phyloP scores from a whole-genome alignment of 2,329 filamentous ascomycete genomes.

The Cladorrhinum sp. region DNA sequence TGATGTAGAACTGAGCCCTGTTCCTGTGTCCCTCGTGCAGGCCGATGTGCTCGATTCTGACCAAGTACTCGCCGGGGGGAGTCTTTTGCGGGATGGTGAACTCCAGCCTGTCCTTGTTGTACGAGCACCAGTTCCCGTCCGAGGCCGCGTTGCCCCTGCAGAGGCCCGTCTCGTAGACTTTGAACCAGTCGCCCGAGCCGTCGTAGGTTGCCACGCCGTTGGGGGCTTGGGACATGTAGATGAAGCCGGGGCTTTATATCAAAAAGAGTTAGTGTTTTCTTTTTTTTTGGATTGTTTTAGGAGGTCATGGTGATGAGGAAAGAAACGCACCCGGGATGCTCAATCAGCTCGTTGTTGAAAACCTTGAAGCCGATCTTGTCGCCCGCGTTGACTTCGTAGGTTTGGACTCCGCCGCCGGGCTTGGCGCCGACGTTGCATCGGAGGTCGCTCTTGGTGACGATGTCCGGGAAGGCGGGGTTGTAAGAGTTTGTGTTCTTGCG shows the following conservation, averaged over 20 bases:
- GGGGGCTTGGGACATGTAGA: constrained; percentile 45
- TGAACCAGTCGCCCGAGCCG: constrained; percentile 33
- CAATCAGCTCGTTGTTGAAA: constrained; percentile 47
- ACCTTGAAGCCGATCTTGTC: constrained; percentile 50
- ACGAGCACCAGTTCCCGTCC: constrained; percentile 29
- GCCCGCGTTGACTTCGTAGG: constrained; percentile 46
- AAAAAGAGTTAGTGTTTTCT: no score
- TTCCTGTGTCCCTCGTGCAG: constrained; percentile 39
- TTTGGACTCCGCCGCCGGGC: constrained; percentile 35
- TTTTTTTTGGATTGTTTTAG: no score
- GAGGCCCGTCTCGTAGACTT: constrained; percentile 30
- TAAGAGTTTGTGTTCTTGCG: constrained; percentile 42
- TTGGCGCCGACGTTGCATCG: constrained; percentile 45
- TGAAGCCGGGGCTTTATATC: constrained; percentile 35
- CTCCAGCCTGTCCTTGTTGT: constrained; percentile 28
- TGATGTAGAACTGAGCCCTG: constrained; percentile 37
- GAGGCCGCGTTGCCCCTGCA: constrained; percentile 23
- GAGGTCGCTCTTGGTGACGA: constrained; percentile 36
- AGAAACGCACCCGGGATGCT: constrained; percentile 35
- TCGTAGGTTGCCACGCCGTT: constrained; percentile 25
- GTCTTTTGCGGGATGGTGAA: constrained; percentile 39
- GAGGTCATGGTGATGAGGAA: no score
- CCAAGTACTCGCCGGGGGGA: constrained; percentile 43
- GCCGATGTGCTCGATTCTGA: constrained; percentile 45
- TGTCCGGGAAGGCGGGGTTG: constrained; percentile 37